Evolutionary conservation across 169 alveolate species (phyloP), one percentile per base, ranked within the genome.

Genomic region (Theileria equi): DNA sequence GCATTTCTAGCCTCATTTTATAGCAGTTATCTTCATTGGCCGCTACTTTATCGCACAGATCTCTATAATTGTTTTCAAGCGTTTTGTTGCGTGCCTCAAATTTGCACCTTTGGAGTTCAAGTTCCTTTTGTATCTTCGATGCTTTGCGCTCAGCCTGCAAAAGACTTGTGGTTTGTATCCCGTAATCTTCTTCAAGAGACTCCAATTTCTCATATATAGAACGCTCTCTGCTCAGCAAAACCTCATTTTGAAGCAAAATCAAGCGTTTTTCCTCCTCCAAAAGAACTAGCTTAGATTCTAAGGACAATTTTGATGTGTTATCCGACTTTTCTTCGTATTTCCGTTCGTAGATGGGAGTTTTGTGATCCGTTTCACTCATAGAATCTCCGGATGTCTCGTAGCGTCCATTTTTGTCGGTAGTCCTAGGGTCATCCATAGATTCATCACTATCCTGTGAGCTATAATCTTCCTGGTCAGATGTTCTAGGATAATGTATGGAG

Each of bases 1-100:
- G 53, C 36, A 73, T 19, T n/a, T 59, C 77, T 25, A 60, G 43
- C 35, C 78, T 41, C 47, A 44, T 41, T 5, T 41, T 48, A 28
- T 55, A 47, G 34, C 55, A 58, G 16, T 59, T 60, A 16, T 54
- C 69, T 26, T 73, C 76, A 1, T 68, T 31, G 34, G 58, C 73
- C 16, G 45, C n/a, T 23, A 73, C 57, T 57, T 59, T 73, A 28
- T 62, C 65, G 43, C 83, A 73, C 19, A 73, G 61, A 19, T 66
- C 67, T 5, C 63, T 34, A 31, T 63, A 73, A 34, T 55, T 73
- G 2, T 21, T 32, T 40, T 73, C 79, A 26, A 73, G 43, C 8
- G 83, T 36, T 11, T 44, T 41, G 35, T 73, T 66, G 21, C 83
- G 74, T 5, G 40, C 8, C 17, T 73, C 52, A 17, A 61, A 29